A percentile compares a stretch with the other conserved stretches of the same genome.
phyloP scores from a whole-genome alignment of 805 yeast species.

The Candida quercuum region DNA sequence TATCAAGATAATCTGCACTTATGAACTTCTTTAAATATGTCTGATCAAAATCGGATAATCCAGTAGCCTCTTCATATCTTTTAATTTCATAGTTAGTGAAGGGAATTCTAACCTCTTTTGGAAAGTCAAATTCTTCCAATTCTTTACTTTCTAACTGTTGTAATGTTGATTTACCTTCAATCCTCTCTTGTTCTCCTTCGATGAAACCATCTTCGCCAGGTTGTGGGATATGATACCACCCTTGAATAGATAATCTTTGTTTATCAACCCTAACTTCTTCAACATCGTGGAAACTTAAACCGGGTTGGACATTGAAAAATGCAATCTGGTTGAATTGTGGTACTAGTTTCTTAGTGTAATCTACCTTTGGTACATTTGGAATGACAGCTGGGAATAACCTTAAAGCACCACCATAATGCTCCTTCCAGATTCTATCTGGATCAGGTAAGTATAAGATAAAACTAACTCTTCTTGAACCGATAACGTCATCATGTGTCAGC shows the following conservation, averaged over 20 bases:
- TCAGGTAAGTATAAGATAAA: slow-evolving; percentile 91
- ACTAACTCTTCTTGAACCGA: slow-evolving; percentile 90
- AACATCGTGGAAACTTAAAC: slow-evolving; percentile 94
- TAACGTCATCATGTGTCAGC: slow-evolving; percentile 94
- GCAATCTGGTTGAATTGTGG: slow-evolving; percentile 97
- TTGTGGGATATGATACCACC: slow-evolving; percentile 99
- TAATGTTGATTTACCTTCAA: slow-evolving; percentile 70
- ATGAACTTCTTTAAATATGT: slow-evolving; percentile 49
- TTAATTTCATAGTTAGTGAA: slow-evolving; percentile 35
- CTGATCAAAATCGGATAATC: slow-evolving; percentile 37
- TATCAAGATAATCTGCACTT: slow-evolving; percentile 44
- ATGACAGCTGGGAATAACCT: slow-evolving; percentile 81
- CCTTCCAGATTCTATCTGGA: slow-evolving; percentile 85
- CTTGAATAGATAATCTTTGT: slow-evolving; percentile 89
- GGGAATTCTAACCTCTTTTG: slow-evolving; percentile 51
- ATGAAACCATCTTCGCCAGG: slow-evolving; percentile 81
- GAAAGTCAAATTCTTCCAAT: slow-evolving; percentile 76
- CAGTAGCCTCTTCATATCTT: slow-evolving; percentile 13
- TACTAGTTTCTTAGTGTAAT: slow-evolving; percentile 59
- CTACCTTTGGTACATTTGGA: slow-evolving; percentile 87
- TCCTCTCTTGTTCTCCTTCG: slow-evolving; percentile 76
- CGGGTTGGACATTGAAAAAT: slow-evolving; percentile 94
- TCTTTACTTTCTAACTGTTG: slow-evolving; percentile 75
- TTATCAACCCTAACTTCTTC: slow-evolving; percentile 93
- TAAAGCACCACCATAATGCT: slow-evolving; percentile 89